A percentile compares a stretch with the other conserved stretches of the same genome.
These are phyloP conservation scores for Chenopodium formosanum DNA, from an alignment of 148 eudicot species.

Conservation along the genomic window DNA sequence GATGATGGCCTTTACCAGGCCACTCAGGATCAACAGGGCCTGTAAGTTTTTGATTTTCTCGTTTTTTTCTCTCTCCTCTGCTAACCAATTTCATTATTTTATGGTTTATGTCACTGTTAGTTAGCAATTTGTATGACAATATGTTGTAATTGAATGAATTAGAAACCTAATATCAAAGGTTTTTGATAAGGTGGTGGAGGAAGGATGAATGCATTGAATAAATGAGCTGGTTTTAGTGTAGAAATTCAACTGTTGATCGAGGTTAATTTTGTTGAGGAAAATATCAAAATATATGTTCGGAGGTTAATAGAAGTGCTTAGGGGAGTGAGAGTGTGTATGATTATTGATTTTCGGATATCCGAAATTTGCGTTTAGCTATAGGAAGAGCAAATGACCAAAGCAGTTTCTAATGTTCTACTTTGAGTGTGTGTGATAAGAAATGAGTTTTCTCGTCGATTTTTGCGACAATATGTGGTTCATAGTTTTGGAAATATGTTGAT, in stretches of 20 bases:
- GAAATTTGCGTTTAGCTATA: neutral
- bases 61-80: too few relatives aligned
- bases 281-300: neutral
- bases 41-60: slow-evolving; percentile 36
- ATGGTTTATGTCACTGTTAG: too few relatives aligned
- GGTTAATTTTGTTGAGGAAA: neutral
- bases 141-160: slow-evolving; percentile 3
- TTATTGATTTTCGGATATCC: neutral
- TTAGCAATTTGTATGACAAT: too few relatives aligned
- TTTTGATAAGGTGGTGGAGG: neutral
- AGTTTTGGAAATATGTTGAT: too few relatives aligned
- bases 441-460: too few relatives aligned
- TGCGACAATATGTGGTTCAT: too few relatives aligned
- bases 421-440: too few relatives aligned
- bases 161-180: neutral
- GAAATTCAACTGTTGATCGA: neutral
- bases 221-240: neutral
- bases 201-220: neutral
- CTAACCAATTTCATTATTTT: too few relatives aligned
- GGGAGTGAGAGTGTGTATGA: neutral
- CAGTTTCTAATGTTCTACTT: neutral
- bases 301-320: neutral
- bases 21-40: slow-evolving; percentile 82
- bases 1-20: slow-evolving; percentile 57
- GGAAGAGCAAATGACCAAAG: too few relatives aligned